Percentiles rank a stretch among this genome's conserved stretches.
phyloP scores from a whole-genome alignment of 2,329 filamentous ascomycete species.

The Cytospora piceae region DNA sequence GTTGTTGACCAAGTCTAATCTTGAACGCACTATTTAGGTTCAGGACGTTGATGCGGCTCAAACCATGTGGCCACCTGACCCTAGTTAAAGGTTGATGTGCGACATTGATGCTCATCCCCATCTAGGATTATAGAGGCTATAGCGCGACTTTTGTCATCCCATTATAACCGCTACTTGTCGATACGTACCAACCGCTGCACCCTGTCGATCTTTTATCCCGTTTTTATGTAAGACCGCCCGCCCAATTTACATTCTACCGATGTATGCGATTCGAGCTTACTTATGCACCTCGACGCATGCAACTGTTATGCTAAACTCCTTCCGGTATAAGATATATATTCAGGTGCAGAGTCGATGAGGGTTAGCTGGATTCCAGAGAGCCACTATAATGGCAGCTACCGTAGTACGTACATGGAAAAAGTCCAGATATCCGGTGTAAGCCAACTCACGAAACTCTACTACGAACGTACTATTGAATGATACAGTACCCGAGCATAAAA shows the following conservation, averaged over 20 bases:
- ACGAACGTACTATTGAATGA: not conserved
- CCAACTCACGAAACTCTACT: not conserved
- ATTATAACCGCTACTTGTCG: not conserved
- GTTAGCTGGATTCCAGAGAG: not conserved
- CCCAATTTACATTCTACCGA: not conserved
- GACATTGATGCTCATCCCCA: conserved; percentile 25
- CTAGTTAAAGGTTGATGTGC: conserved; percentile 25
- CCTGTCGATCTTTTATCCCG: conserved; percentile 26
- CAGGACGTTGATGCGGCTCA: conserved; percentile 30
- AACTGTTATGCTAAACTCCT: not conserved
- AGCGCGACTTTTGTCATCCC: conserved; percentile 4
- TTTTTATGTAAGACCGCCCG: conserved; percentile 18
- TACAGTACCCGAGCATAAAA: not conserved
- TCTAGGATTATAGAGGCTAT: conserved; percentile 18
- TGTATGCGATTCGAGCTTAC: conserved; percentile 17
- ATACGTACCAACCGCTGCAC: conserved; percentile 15
- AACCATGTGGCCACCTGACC: conserved; percentile 29
- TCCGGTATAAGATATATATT: not conserved
- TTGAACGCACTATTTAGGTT: not conserved
- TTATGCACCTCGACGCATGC: not conserved
- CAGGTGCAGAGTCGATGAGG: too few species aligned
- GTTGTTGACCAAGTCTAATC: not conserved
- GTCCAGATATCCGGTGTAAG: not conserved
- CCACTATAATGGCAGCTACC: not conserved
- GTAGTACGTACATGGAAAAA: not conserved